Evolutionary conservation across 106 monocot genomes (phyloP).

Genomic region (Dendrobium officinale): DNA sequence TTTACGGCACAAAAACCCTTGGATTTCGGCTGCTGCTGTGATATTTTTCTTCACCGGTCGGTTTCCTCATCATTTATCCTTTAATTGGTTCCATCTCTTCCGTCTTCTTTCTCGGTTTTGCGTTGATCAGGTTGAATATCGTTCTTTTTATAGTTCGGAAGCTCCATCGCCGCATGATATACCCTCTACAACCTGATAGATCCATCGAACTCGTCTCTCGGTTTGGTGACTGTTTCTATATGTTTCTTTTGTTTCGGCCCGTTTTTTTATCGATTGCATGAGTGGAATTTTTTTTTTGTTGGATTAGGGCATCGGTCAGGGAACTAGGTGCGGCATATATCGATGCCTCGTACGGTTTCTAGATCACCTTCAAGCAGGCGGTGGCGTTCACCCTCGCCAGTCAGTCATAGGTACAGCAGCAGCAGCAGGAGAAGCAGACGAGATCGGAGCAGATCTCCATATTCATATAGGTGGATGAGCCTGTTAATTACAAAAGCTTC

Average conservation of each 20-base stretch:
- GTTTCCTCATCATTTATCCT: neutral
- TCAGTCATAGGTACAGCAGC: constrained; percentile 23
- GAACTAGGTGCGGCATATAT: constrained; percentile 1
- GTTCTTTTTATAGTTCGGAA: neutral
- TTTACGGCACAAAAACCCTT: too few species aligned
- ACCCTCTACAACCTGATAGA: neutral
- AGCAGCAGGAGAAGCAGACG: constrained; percentile 58
- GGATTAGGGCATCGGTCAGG: neutral
- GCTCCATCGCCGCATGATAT: neutral
- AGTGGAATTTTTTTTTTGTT: neutral
- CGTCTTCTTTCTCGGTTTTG: neutral
- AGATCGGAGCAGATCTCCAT: constrained; percentile 88
- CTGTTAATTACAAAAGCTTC: neutral
- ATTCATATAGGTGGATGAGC: constrained; percentile 66
- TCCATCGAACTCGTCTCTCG: neutral
- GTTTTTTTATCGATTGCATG: neutral
- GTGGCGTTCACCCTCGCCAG: constrained; percentile 78
- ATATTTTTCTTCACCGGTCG: neutral
- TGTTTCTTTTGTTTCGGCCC: neutral
- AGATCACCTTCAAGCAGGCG: constrained; percentile 72
- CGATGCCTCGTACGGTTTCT: constrained; percentile 66
- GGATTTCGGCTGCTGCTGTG: too few species aligned
- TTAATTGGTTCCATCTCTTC: neutral
- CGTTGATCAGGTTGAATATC: neutral
- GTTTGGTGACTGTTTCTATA: neutral